Conservation (phyloP, 2,329 filamentous ascomycete genomes). For the Ramichloridium luteum region DNA sequence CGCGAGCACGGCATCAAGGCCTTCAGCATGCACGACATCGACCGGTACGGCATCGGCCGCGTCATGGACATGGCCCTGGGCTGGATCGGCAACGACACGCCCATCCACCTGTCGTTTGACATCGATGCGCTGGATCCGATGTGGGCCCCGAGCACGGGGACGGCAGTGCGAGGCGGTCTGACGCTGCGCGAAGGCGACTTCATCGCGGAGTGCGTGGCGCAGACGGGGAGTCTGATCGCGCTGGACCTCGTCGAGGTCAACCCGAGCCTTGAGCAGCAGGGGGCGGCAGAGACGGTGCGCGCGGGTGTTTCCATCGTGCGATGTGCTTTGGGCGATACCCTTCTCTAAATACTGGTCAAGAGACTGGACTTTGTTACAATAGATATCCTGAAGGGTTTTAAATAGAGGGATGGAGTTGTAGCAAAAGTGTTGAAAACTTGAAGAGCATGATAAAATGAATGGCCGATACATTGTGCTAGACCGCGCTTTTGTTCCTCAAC, state of each 20-base stretch:
- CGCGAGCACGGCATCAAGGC: slow-evolving; percentile 83
- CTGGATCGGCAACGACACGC: slow-evolving; percentile 86
- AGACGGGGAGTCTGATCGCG: slow-evolving; percentile 44
- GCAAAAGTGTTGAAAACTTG: too few species aligned
- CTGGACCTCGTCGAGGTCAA: slow-evolving; percentile 47
- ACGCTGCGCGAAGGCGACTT: slow-evolving; percentile 93
- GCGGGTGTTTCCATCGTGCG: slow-evolving; percentile 84
- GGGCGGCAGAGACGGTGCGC: slow-evolving; percentile 73
- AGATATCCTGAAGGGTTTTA: too few species aligned
- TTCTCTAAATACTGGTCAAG: slow-evolving; percentile 46
- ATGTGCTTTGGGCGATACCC: slow-evolving; percentile 81
- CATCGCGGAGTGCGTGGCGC: slow-evolving; percentile 62
- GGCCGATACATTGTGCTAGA: too few species aligned
- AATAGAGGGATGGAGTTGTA: too few species aligned
- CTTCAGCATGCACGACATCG: slow-evolving; percentile 97
- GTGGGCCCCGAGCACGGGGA: slow-evolving; percentile 93
- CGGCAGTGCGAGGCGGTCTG: slow-evolving; percentile 82
- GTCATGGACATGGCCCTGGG: slow-evolving; percentile 98
- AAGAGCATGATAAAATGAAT: too few species aligned
- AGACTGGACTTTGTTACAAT: too few species aligned
- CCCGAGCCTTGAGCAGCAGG: slow-evolving; percentile 38
- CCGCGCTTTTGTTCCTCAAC: too few species aligned
- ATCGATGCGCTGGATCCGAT: slow-evolving; percentile 92
- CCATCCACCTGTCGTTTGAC: slow-evolving; percentile 94
- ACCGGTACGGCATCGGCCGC: slow-evolving; percentile 83